Evolutionary conservation across 495 filamentous ascomycete genomes (phyloP).

Genomic region (Tuber borchii): DNA sequence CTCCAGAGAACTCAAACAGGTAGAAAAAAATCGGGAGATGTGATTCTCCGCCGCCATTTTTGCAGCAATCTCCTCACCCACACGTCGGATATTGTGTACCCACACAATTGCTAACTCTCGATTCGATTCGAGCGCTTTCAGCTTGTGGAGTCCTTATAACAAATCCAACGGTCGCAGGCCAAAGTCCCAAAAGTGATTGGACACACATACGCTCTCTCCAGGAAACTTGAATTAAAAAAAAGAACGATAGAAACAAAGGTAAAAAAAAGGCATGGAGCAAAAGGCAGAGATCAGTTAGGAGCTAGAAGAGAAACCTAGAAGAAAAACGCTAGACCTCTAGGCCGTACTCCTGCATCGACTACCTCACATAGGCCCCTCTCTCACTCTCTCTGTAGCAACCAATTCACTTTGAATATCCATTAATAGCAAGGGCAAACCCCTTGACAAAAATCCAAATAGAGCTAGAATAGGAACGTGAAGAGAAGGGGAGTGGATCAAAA

Average conservation of each 20-base stretch:
- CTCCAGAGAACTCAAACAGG: not conserved
- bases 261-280: conserved; percentile 1
- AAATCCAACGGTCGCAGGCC: not conserved
- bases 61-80: not conserved
- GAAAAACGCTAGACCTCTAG: not conserved
- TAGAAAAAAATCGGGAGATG: not conserved
- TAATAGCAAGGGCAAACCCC: not conserved
- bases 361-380: not conserved
- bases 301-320: not conserved
- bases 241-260: not conserved
- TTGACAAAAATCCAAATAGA: not conserved
- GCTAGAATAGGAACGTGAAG: not conserved
- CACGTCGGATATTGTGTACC: not conserved
- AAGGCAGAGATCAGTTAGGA: conserved; percentile 12
- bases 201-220: not conserved
- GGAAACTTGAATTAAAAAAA: conserved; percentile 4
- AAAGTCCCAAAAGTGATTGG: not conserved
- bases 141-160: not conserved
- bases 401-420: not conserved
- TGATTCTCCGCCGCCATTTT: not conserved
- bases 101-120: not conserved
- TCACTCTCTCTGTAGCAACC: not conserved
- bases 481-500: not conserved
- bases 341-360: not conserved
- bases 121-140: not conserved